Evolutionary conservation across 345 rosid genomes (phyloP).

Genomic region (Euphorbia tirucalli): DNA sequence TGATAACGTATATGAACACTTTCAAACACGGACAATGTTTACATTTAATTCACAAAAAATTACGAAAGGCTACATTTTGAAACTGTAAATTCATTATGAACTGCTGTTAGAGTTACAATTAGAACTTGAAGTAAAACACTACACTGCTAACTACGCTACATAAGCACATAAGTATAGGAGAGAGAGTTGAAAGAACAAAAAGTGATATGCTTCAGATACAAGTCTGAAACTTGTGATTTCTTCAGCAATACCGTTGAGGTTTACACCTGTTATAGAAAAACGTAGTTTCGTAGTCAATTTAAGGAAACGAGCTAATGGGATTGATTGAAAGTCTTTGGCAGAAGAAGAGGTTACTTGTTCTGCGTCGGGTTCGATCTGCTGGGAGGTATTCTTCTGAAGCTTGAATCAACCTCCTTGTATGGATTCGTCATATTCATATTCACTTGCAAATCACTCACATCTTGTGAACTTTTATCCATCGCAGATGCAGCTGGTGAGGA

Average conservation of each 20-base stretch:
- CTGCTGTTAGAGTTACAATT: slow-evolving; percentile 10
- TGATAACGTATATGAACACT: no score
- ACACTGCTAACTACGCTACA: slow-evolving; percentile 5
- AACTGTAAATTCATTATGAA: slow-evolving; percentile 10
- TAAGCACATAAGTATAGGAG: not conserved
- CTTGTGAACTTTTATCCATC: not conserved
- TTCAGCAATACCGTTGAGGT: slow-evolving; percentile 24
- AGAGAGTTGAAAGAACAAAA: not conserved
- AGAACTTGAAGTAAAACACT: slow-evolving; percentile 5
- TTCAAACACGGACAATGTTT: not conserved
- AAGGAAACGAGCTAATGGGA: slow-evolving; percentile 12
- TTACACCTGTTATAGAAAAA: slow-evolving; percentile 34
- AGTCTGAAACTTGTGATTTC: slow-evolving; percentile 22
- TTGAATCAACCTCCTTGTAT: slow-evolving; percentile 40
- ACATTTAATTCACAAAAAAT: slow-evolving; percentile 12
- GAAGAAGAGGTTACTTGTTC: slow-evolving; percentile 37
- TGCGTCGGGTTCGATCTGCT: slow-evolving; percentile 65
- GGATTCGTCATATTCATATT: slow-evolving; percentile 6
- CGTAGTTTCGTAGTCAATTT: slow-evolving; percentile 9
- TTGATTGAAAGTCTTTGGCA: slow-evolving; percentile 17
- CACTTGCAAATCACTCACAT: slow-evolving; percentile 27
- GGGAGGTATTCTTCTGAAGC: slow-evolving; percentile 69
- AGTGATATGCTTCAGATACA: slow-evolving; percentile 12
- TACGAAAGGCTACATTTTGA: not conserved
- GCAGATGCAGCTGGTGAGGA: not conserved